These are phyloP conservation scores for Selenicereus undatus DNA, from an alignment of 148 eudicot genomes.

Conservation along the genomic window DNA sequence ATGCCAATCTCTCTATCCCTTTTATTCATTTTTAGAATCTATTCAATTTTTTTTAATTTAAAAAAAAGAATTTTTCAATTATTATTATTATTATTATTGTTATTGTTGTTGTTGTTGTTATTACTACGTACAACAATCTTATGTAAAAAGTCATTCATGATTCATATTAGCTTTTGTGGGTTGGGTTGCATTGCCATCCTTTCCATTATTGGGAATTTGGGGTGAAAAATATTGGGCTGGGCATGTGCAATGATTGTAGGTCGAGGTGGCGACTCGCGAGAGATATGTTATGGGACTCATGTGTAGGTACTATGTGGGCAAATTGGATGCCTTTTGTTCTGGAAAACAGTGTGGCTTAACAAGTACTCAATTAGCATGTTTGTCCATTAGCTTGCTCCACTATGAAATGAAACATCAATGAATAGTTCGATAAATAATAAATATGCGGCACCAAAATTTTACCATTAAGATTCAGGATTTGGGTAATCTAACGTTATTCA, in stretches of 20 bases:
- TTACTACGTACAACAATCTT: background rate
- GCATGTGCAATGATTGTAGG: background rate
- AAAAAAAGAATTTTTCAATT: too few relatives aligned
- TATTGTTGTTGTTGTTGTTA: background rate
- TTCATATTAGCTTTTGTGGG: background rate
- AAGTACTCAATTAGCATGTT: background rate
- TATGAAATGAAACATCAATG: background rate
- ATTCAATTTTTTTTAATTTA: background rate
- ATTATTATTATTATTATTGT: background rate
- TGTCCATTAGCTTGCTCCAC: background rate
- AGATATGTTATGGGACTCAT: background rate
- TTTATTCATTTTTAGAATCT: background rate
- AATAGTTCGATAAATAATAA: too few relatives aligned
- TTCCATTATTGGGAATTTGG: background rate
- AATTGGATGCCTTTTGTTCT: background rate
- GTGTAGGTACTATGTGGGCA: background rate
- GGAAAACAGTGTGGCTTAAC: background rate
- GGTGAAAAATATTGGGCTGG: too few relatives aligned
- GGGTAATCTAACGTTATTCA: too few relatives aligned
- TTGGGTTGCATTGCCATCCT: background rate
- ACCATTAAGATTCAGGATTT: too few relatives aligned
- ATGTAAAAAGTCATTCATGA: too few relatives aligned
- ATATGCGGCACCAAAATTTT: too few relatives aligned
- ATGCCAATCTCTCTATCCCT: constrained; percentile 12
- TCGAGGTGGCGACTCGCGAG: background rate